Base-by-base conservation (phyloP, 768 basidiomycete species). In the Mycena amicta region DNA sequence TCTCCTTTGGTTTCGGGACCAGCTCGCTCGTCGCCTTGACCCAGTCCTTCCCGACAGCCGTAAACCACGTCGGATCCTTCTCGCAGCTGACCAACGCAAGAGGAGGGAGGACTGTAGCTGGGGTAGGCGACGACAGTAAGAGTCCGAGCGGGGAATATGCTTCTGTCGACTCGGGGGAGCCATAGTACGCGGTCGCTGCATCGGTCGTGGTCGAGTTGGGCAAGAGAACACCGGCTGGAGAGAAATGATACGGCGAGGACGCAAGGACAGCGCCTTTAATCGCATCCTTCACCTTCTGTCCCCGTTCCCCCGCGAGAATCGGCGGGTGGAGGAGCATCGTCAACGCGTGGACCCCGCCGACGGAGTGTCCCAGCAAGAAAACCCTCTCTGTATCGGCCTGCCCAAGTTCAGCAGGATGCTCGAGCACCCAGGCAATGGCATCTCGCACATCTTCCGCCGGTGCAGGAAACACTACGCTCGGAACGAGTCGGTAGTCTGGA, bases 401-500 rank as follows among this genome's bases (percentile, higher is more conserved):
- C 18, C 61, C 66, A 12, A 80, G 70, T 11, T 67, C 33, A 11
- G 72, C 63, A 0, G 70, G 52, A 55, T 86, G 68, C 31, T 74
- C 40, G 55, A 81, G 60, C 27, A 78, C 71, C 85, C 86, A 89
- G 22, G 75, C 64, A 5, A 87, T 65, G 12, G 87, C 86, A 59
- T 87, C 85, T 13, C 80, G 80, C 5, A 88, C 66, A 64, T 89
- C 87, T 61, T 84, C 77, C 0, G 78, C 79, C 1, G 80, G 75
- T 0, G 73, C 75, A 0, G 88, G 88, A 67, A 80, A 88, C n/a
- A 68, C 74, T 55, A 78, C 79, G 28, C 79, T 66, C 4, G 87
- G 87, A 3, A 80, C 80, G 39, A 90, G 79, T 0, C 86, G 83
- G 62, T 90, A 89, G 71, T 90, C 86, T 0, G 88, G 80, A 60